These are phyloP conservation scores for Taiozyma sp. DNA, from an alignment of 1,139 yeast genomes.

Conservation along the genomic window DNA sequence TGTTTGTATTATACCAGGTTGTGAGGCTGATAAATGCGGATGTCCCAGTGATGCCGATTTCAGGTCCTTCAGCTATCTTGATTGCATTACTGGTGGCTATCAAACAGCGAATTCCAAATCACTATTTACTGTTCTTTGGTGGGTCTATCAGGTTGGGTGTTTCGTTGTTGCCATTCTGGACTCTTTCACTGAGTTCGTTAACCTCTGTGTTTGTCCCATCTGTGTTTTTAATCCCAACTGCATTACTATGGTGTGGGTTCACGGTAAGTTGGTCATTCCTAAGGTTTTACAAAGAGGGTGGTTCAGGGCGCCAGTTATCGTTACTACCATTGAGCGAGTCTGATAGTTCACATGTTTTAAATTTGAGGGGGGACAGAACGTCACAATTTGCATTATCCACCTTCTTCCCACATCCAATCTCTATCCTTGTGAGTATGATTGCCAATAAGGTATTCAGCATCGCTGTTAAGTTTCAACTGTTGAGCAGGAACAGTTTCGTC, in stretches of 20 bases:
- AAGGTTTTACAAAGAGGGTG: constrained; percentile 37
- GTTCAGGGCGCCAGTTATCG: constrained; percentile 41
- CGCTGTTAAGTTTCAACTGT: constrained; percentile 25
- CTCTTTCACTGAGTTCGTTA: constrained; percentile 22
- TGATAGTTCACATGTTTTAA: background rate
- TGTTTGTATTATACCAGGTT: constrained; percentile 1
- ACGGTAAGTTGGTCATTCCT: constrained; percentile 38
- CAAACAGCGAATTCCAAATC: constrained; percentile 41
- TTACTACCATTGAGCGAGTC: constrained; percentile 31
- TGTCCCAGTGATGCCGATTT: constrained; percentile 8
- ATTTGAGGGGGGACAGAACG: constrained; percentile 35
- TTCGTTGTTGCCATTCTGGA: constrained; percentile 35
- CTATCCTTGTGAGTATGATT: constrained; percentile 27
- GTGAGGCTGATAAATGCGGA: background rate
- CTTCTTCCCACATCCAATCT: constrained; percentile 41
- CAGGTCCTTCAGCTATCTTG: constrained; percentile 18
- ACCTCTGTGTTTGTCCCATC: constrained; percentile 18
- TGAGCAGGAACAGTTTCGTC: constrained; percentile 30
- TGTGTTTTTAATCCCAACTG: constrained; percentile 1
- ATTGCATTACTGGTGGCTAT: constrained; percentile 41
- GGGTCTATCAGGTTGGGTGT: constrained; percentile 38
- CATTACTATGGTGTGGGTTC: constrained; percentile 23
- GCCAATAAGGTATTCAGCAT: constrained; percentile 22
- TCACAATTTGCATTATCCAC: constrained; percentile 39
- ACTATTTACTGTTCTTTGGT: constrained; percentile 37